Evolutionary conservation across 805 yeast genomes (phyloP), one percentile per base, ranked within the genome.

Genomic region (Torulaspora delbrueckii): DNA sequence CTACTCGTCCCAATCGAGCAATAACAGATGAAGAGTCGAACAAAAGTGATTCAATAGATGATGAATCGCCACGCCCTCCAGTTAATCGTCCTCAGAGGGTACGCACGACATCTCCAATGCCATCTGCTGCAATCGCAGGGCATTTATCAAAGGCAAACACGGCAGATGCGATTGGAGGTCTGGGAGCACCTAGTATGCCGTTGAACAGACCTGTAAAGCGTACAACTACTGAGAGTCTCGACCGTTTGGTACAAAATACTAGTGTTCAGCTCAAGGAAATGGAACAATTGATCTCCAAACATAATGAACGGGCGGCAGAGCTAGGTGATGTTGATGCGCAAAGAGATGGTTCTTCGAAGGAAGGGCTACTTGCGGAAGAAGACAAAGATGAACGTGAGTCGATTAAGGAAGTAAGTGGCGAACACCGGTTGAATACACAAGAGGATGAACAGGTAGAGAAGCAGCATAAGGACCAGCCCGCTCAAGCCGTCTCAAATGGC

Each of bases 41-140:
- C 28, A 7, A 22, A 19, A 7, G 6, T 5, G 28, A 16, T 28
- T 9, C 25, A 18, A 27, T 10, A 24, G 12, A 24, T 18, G 42
- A 42, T 5, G 30, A 24, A 28, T 14, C 24, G 31, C 38, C 28
- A 36, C 25, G 43, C 8, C 40, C 50, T 24, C 65, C 66, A 19
- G 43, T 16, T 1, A 47, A 54, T 7, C 63, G 54, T 13, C 58
- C 56, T 6, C 45, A 26, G n/a, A 46, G 45, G 30, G 38, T 30
- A 16, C 42, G 43, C 25, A 36, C 42, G 8, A 45, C 54, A 13
- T 33, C 50, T 10, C 30, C 59, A 4, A 42, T 47, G 18, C 37
- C 49, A 2, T 31, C 39, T 8, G 30, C 47, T 23, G 49, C 56
- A 22, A 10, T 37, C 27, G 30, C 45, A 12, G 38, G 55, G 32